Conservation (phyloP, 768 basidiomycete species). For the Sistotremastrum suecicum region DNA sequence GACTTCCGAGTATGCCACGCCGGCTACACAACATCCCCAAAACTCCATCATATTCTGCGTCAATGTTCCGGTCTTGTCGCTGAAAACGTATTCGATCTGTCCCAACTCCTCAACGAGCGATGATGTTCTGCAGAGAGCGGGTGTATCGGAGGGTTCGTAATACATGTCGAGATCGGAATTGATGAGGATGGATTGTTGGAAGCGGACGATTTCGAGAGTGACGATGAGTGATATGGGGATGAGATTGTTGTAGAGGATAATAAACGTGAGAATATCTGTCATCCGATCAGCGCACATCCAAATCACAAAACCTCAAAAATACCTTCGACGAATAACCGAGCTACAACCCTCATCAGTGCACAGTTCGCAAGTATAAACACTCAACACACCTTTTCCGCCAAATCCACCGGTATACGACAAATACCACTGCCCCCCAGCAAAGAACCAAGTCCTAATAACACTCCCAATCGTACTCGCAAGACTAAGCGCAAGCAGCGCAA, state of each 20-base stretch:
- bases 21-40: slow-evolving; percentile 76
- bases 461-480: slow-evolving; percentile 86
- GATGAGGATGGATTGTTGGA: slow-evolving; percentile 93
- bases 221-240: slow-evolving; percentile 99
- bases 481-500: slow-evolving; percentile 74
- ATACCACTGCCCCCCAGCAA: slow-evolving; percentile 83
- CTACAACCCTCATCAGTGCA: slow-evolving; percentile 23
- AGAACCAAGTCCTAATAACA: slow-evolving; percentile 86
- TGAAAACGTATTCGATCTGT: slow-evolving; percentile 94
- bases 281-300: background rate
- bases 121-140: slow-evolving; percentile 94
- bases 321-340: slow-evolving; percentile 77
- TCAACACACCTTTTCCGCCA: slow-evolving; percentile 43
- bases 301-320: too few relatives aligned
- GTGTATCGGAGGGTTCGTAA: slow-evolving; percentile 86
- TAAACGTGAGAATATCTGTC: slow-evolving; percentile 90
- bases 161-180: slow-evolving; percentile 99
- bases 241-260: slow-evolving; percentile 97
- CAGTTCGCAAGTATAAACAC: slow-evolving; percentile 1
- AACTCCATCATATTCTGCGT: slow-evolving; percentile 99
- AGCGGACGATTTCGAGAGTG: slow-evolving; percentile 99
- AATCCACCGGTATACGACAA: slow-evolving; percentile 49
- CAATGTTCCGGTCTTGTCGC: slow-evolving; percentile 89
- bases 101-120: slow-evolving; percentile 97
- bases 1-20: slow-evolving; percentile 76